Conservation (phyloP, 371 early-diverging fungal species). For the Batkoa obscura region DNA sequence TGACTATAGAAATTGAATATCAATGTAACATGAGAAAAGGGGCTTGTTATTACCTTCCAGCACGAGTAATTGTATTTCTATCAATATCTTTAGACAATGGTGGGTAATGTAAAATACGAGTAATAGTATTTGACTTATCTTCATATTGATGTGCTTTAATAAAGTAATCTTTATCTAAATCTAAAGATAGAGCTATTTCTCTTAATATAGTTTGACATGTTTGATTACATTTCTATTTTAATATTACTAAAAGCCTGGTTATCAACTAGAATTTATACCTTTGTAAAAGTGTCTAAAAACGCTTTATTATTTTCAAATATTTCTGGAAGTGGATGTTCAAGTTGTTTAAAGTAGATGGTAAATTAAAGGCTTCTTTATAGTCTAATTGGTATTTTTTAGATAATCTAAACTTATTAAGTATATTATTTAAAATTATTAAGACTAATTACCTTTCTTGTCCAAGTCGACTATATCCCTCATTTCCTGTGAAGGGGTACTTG, state of each 20-base stretch:
- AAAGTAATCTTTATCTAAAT: not conserved
- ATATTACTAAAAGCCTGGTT: not conserved
- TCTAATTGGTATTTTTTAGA: not conserved
- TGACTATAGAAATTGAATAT: not conserved
- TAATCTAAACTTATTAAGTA: not conserved
- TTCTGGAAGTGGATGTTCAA: not conserved
- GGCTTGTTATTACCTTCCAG: not conserved
- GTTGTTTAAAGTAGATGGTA: not conserved
- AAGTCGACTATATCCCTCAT: not conserved
- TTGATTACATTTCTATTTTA: not conserved
- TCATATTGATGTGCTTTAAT: not conserved
- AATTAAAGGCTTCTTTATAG: not conserved
- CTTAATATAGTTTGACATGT: not conserved
- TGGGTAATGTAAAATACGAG: not conserved
- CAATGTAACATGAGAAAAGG: not conserved
- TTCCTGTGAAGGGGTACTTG: no score
- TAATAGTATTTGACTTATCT: not conserved
- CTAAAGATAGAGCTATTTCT: not conserved
- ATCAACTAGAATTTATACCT: not conserved
- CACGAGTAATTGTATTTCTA: not conserved
- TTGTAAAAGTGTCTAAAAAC: not conserved
- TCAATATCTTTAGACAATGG: not conserved
- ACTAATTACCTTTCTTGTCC: conserved; percentile 8
- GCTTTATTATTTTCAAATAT: not conserved
- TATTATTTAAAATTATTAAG: not conserved